Evolutionary conservation across 2,329 filamentous ascomycete genomes (phyloP).

Genomic region (Sporothrix humicola): DNA sequence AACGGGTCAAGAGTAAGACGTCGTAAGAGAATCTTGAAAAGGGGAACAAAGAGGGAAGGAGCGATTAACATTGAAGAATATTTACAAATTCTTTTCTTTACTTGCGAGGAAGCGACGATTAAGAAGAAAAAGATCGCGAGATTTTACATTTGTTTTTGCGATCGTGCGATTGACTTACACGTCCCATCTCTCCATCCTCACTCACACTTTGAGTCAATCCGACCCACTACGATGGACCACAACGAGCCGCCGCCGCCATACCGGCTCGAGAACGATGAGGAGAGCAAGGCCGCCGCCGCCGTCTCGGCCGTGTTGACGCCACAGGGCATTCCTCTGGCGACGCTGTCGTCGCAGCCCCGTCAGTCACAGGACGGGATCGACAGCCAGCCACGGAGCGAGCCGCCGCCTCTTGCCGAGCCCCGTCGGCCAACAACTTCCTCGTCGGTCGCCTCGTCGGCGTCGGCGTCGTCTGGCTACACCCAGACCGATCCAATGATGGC

Average conservation of each 20-base stretch:
- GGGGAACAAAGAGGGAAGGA: neutral
- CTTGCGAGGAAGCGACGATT: neutral
- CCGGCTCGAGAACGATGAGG: conserved; percentile 11
- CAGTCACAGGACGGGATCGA: neutral
- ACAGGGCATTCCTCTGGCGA: conserved; percentile 2
- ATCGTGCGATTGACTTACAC: too few species aligned
- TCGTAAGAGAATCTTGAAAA: neutral
- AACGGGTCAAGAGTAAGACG: neutral
- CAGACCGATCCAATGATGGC: conserved; percentile 2
- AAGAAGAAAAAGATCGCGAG: conserved; percentile 9
- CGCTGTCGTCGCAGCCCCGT: neutral
- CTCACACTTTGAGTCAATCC: too few species aligned
- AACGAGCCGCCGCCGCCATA: conserved; percentile 26
- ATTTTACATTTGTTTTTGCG: too few species aligned
- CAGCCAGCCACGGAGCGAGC: neutral
- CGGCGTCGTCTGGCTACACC: conserved; percentile 2
- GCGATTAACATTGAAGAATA: neutral
- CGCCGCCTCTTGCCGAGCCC: too few species aligned
- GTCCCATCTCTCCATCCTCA: too few species aligned
- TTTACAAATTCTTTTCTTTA: neutral
- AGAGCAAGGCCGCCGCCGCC: conserved; percentile 15
- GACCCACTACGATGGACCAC: conserved; percentile 9
- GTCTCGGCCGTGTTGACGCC: conserved; percentile 4
- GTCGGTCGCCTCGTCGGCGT: neutral
- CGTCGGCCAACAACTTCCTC: neutral